A percentile compares a stretch with the other conserved stretches of the same genome.
These are phyloP conservation scores for Gigaspora rosea DNA, from an alignment of 192 early-diverging fungal genomes.

Conservation along the genomic window DNA sequence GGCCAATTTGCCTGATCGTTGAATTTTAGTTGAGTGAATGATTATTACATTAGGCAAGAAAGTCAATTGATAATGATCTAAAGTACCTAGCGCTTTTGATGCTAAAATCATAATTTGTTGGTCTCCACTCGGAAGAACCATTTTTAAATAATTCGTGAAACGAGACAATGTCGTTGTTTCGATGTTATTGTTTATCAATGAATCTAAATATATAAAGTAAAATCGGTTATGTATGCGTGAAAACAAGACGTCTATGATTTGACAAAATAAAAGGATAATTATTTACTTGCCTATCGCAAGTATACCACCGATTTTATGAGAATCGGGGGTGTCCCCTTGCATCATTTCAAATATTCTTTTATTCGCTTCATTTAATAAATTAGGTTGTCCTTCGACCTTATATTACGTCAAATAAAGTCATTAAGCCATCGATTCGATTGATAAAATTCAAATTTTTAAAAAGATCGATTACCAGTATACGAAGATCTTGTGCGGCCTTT, in stretches of 20 bases:
- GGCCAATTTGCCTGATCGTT: conserved; percentile 55
- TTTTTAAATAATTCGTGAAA: conserved; percentile 75
- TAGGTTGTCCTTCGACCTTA: conserved; percentile 31
- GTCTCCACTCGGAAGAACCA: conserved; percentile 61
- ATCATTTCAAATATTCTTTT: conserved; percentile 34
- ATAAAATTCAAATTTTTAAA: background rate
- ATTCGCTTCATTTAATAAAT: conserved; percentile 33
- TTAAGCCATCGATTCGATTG: background rate
- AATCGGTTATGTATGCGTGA: background rate
- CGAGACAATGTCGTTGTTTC: conserved; percentile 42
- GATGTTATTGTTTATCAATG: conserved; percentile 30
- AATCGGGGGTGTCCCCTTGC: conserved; percentile 29
- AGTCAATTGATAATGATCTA: background rate
- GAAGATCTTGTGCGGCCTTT: conserved; percentile 20
- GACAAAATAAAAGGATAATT: background rate
- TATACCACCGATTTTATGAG: conserved; percentile 28
- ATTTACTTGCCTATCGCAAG: conserved; percentile 16
- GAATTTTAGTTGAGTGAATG: too few species aligned
- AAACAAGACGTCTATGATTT: background rate
- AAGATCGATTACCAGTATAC: conserved; percentile 12
- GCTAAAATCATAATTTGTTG: conserved; percentile 72
- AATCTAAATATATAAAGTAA: background rate
- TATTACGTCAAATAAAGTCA: background rate
- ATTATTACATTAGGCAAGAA: background rate
- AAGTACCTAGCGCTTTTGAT: conserved; percentile 67